These are phyloP conservation scores for Candida succiphila DNA, from an alignment of 805 yeast genomes.

Conservation along the genomic window DNA sequence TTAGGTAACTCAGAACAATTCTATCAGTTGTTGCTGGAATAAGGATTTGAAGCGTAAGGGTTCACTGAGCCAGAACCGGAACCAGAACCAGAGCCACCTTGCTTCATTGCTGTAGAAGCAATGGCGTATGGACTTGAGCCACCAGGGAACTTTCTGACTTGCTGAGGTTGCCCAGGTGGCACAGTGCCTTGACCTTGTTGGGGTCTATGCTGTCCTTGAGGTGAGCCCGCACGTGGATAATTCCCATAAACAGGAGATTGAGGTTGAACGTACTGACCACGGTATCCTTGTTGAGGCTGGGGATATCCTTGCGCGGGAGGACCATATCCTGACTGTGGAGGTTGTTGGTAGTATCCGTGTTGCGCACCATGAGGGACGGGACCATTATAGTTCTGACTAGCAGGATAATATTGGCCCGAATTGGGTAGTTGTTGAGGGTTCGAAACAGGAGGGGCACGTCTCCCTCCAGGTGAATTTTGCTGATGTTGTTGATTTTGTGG, in stretches of 20 bases:
- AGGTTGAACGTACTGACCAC: conserved; percentile 1
- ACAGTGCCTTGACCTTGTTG: conserved; percentile 2
- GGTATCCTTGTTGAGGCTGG: neutral
- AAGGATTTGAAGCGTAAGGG: conserved; percentile 1
- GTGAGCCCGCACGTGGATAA: neutral
- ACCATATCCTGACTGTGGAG: neutral
- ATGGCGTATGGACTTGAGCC: conserved; percentile 15
- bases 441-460: conserved; percentile 5
- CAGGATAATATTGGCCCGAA: too few relatives aligned
- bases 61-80: too few relatives aligned
- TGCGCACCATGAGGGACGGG: too few relatives aligned
- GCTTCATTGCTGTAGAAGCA: conserved; percentile 5
- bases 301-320: neutral
- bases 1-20: too few relatives aligned
- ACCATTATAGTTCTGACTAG: too few relatives aligned
- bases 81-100: conserved; percentile 1
- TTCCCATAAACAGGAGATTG: conserved; percentile 6
- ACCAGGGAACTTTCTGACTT: conserved; percentile 6
- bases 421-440: conserved; percentile 10
- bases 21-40: too few relatives aligned
- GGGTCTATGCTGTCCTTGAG: too few relatives aligned
- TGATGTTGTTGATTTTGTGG: conserved; percentile 8
- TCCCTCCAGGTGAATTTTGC: conserved; percentile 1
- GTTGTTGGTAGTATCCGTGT: conserved; percentile 1
- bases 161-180: conserved; percentile 2